Evolutionary conservation across 2,329 filamentous ascomycete species (phyloP).

Genomic region (Podosphaera xanthii): DNA sequence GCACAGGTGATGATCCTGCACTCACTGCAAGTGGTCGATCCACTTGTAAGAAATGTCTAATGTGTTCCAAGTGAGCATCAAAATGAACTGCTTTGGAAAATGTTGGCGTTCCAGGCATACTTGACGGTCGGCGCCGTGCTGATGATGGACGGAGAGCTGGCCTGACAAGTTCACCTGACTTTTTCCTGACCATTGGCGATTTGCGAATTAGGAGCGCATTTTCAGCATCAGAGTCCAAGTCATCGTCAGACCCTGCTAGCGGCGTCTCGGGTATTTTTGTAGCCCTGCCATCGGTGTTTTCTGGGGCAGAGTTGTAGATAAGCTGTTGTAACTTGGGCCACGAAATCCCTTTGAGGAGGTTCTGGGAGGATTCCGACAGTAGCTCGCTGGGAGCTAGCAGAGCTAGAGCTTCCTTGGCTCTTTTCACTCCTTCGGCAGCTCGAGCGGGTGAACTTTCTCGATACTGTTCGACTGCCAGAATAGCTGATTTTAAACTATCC

Average conservation of each 20-base stretch:
- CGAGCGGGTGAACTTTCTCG: constrained; percentile 30
- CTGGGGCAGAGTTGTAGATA: constrained; percentile 9
- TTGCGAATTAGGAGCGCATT: constrained; percentile 37
- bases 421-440: constrained; percentile 10
- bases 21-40: constrained; percentile 92
- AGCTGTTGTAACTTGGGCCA: not conserved
- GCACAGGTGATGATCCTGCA: constrained; percentile 74
- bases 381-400: constrained; percentile 6
- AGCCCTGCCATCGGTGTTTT: not conserved
- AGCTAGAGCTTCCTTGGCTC: constrained; percentile 10
- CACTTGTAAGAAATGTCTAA: constrained; percentile 83
- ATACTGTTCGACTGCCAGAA: constrained; percentile 54
- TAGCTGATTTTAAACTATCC: constrained; percentile 53
- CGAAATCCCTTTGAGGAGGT: not conserved
- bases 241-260: constrained; percentile 33
- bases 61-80: constrained; percentile 86
- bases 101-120: constrained; percentile 91
- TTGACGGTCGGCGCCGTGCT: constrained; percentile 57
- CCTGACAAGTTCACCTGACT: constrained; percentile 88
- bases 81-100: constrained; percentile 98
- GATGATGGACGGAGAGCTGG: constrained; percentile 67
- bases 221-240: constrained; percentile 27
- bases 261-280: constrained; percentile 24
- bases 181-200: constrained; percentile 90
- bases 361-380: not conserved